phyloP scores from a whole-genome alignment of 75 land plant genomes.

The Sequoiadendron giganteum region DNA sequence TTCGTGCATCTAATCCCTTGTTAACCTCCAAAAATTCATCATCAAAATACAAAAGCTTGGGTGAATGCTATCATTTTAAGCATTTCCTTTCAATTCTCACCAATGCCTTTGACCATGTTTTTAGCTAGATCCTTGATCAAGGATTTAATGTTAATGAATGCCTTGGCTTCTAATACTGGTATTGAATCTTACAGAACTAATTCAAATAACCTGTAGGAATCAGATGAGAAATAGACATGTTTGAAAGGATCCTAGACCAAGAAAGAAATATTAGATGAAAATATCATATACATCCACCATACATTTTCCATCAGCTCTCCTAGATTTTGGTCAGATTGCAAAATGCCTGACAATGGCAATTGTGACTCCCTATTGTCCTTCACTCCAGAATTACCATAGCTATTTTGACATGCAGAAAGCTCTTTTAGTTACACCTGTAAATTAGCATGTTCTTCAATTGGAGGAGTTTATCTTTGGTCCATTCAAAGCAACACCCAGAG shows the following conservation, averaged over 20 bases:
- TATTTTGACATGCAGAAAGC: constrained; percentile 24
- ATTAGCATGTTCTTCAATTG: constrained; percentile 61
- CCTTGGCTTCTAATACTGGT: neutral
- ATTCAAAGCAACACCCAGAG: constrained; percentile 93
- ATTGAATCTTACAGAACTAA: neutral
- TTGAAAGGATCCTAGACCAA: neutral
- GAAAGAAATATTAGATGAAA: neutral
- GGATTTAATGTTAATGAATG: neutral
- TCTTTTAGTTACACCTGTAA: constrained; percentile 28
- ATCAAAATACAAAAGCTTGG: too few species aligned
- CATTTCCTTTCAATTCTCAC: too few species aligned
- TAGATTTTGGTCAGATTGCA: neutral
- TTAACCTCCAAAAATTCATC: too few species aligned
- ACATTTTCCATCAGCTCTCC: neutral
- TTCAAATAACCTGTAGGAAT: neutral
- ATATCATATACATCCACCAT: neutral
- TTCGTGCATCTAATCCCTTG: too few species aligned
- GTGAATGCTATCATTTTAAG: too few species aligned
- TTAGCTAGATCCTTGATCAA: too few species aligned
- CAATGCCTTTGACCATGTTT: too few species aligned
- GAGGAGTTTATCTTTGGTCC: constrained; percentile 85
- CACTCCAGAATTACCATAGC: constrained; percentile 15
- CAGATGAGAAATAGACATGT: neutral
- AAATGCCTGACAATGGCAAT: neutral
- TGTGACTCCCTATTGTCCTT: neutral